Percentiles rank a stretch among this genome's conserved stretches.
Evolutionary conservation across 1,284 basidiomycete species (phyloP).

Genomic region (Leucoagaricus sp.): DNA sequence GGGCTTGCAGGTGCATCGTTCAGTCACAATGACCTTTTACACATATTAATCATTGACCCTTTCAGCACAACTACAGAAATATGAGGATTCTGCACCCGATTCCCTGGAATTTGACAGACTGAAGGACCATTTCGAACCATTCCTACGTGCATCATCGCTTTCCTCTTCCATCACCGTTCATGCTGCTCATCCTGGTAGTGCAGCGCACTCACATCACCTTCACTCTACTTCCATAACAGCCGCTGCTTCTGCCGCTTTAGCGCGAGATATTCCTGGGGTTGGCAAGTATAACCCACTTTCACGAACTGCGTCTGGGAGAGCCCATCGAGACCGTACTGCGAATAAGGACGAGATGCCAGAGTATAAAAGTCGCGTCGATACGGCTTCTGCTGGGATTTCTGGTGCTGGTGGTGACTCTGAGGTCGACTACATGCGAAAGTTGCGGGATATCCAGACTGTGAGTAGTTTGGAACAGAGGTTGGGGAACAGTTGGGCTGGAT

Average conservation of each 20-base stretch:
- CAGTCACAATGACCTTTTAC: background rate
- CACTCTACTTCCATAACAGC: constrained; percentile 81
- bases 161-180: constrained; percentile 59
- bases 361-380: constrained; percentile 71
- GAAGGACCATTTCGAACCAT: constrained; percentile 93
- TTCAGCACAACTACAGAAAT: constrained; percentile 85
- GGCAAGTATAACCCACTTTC: constrained; percentile 69
- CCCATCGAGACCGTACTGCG: constrained; percentile 55
- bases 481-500: constrained; percentile 77
- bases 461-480: constrained; percentile 80
- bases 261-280: constrained; percentile 79
- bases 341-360: constrained; percentile 76
- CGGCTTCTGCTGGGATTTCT: constrained; percentile 53
- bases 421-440: constrained; percentile 64
- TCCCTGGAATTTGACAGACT: constrained; percentile 87
- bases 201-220: constrained; percentile 61
- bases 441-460: constrained; percentile 65
- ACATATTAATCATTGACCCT: constrained; percentile 3
- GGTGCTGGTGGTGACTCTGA: constrained; percentile 67
- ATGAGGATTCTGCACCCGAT: constrained; percentile 83
- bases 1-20: constrained; percentile 77
- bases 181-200: constrained; percentile 42
- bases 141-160: constrained; percentile 74
- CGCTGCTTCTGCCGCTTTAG: constrained; percentile 80
- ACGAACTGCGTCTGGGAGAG: constrained; percentile 45